Evolutionary conservation across 768 basidiomycete species (phyloP).

Genomic region (Lepiota subincarnata): DNA sequence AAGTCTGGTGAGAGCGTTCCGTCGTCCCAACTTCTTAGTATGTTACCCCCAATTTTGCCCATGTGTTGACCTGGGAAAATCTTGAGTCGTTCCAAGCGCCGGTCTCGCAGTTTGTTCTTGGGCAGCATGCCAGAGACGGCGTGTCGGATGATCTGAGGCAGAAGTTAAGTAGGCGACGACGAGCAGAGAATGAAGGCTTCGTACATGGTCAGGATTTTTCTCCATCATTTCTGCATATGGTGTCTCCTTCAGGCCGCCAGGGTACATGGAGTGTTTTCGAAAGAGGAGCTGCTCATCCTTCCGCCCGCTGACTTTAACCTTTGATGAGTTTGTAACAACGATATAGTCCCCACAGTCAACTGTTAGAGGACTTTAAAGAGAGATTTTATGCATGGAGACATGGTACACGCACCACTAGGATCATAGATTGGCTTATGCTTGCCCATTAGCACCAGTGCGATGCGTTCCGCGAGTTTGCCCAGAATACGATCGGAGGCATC

Average conservation of each 20-base stretch:
- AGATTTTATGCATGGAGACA: background rate
- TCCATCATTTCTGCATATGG: slow-evolving; percentile 81
- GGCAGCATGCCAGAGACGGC: slow-evolving; percentile 99
- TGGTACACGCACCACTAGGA: slow-evolving; percentile 62
- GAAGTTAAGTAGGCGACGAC: background rate
- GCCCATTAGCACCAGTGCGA: slow-evolving; percentile 96
- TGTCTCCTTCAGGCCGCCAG: slow-evolving; percentile 91
- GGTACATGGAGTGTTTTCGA: slow-evolving; percentile 86
- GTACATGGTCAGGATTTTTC: slow-evolving; percentile 84
- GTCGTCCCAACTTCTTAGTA: slow-evolving; percentile 82
- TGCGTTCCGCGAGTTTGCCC: slow-evolving; percentile 90
- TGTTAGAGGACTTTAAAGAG: slow-evolving; percentile 24
- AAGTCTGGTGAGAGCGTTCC: slow-evolving; percentile 57
- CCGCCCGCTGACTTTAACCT: slow-evolving; percentile 82
- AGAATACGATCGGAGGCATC: slow-evolving; percentile 88
- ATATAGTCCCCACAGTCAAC: slow-evolving; percentile 99
- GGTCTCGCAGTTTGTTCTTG: slow-evolving; percentile 92
- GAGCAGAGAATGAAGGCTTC: slow-evolving; percentile 20
- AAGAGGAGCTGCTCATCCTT: slow-evolving; percentile 87
- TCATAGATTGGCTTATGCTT: slow-evolving; percentile 99
- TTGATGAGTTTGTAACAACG: slow-evolving; percentile 84
- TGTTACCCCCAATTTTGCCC: slow-evolving; percentile 72
- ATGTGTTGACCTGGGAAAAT: slow-evolving; percentile 81
- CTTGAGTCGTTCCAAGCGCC: slow-evolving; percentile 81
- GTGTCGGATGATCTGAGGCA: slow-evolving; percentile 79